A percentile compares a stretch with the other conserved stretches of the same genome.
Evolutionary conservation across 768 basidiomycete genomes (phyloP).

Genomic region (Podaxis carcinomalis): DNA sequence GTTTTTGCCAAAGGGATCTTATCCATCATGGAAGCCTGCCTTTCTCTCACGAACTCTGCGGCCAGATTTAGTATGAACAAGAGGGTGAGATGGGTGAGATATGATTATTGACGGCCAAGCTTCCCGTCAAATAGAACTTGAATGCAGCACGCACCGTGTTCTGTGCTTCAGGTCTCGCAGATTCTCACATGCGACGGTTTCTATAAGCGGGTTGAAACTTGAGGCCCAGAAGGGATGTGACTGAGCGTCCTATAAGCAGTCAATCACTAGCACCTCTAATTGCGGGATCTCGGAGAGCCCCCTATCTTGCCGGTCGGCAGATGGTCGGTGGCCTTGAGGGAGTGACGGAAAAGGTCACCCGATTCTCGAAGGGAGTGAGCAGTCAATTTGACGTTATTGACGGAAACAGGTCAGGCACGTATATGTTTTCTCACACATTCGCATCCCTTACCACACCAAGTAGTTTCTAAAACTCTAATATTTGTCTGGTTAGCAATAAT

Average conservation of each 20-base stretch:
- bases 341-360: conserved; percentile 9
- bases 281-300: neutral
- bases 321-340: neutral
- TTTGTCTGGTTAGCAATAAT: conserved; percentile 27
- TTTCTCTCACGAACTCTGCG: conserved; percentile 7
- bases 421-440: conserved; percentile 25
- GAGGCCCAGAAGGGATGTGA: neutral
- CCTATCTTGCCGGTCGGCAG: conserved; percentile 11
- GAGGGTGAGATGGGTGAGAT: neutral
- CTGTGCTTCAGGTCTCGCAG: neutral
- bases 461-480: conserved; percentile 49
- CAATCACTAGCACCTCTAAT: neutral
- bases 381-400: conserved; percentile 12
- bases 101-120: conserved; percentile 3
- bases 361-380: conserved; percentile 11
- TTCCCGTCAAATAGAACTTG: neutral
- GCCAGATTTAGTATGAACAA: conserved; percentile 3
- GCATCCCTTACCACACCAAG: conserved; percentile 31
- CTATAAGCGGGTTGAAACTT: neutral
- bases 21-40: conserved; percentile 4
- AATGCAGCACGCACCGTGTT: neutral
- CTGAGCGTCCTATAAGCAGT: neutral
- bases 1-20: conserved; percentile 4
- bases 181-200: neutral
- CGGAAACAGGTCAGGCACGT: conserved; percentile 23